Percentiles rank a stretch among this genome's conserved stretches.
Conservation (phyloP, 129 eudicot genomes). For the Helianthus annuus region HanXRQr2.0-SUNRISE NC_035443.2:39076497-39076996, state of each 20-base stretch:
- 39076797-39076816: neutral
- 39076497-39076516: neutral
- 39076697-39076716: neutral
- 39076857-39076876: neutral
- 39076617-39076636: neutral
- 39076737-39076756: too few relatives aligned
- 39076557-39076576: neutral
- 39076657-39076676: neutral
- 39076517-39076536: neutral
- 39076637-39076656: neutral
- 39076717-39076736: neutral
- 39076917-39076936: neutral
- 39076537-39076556: too few relatives aligned
- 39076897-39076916: neutral
- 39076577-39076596: neutral
- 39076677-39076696: neutral
- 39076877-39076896: neutral
- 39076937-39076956: too few relatives aligned
- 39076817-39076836: neutral
- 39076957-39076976: too few relatives aligned
- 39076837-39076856: neutral
- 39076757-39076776: neutral
- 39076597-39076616: neutral
- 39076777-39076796: neutral
- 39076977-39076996: too few relatives aligned